A percentile compares a stretch with the other conserved stretches of the same genome.
phyloP scores from a whole-genome alignment of 192 early-diverging fungal genomes.

The Podila clonocystis region DNA sequence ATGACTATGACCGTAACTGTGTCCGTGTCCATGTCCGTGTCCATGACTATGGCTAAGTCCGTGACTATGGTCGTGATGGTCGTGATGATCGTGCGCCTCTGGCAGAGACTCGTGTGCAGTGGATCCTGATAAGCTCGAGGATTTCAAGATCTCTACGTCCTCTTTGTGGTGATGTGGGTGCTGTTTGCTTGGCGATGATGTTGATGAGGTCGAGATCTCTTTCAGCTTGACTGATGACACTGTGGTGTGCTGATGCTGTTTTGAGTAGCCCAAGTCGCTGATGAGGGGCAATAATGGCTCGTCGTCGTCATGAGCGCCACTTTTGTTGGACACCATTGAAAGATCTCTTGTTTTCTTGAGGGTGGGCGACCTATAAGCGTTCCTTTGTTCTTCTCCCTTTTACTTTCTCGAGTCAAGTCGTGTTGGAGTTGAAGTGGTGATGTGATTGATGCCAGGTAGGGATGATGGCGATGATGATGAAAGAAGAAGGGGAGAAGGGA shows the following conservation, averaged over 20 bases:
- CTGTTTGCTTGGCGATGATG: neutral
- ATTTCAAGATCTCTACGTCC: slow-evolving; percentile 10
- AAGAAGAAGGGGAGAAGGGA: neutral
- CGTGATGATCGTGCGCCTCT: slow-evolving; percentile 6
- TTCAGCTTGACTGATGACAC: neutral
- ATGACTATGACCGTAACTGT: neutral
- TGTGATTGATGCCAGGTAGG: too few species aligned
- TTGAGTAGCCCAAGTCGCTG: slow-evolving; percentile 1
- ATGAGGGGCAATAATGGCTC: slow-evolving; percentile 35
- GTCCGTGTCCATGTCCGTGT: neutral
- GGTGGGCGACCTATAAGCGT: too few species aligned
- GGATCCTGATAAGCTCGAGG: slow-evolving; percentile 33
- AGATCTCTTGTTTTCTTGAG: neutral
- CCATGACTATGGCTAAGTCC: slow-evolving; percentile 4
- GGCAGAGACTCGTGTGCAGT: slow-evolving; percentile 20
- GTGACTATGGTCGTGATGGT: slow-evolving; percentile 5
- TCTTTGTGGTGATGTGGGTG: neutral
- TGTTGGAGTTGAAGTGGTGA: too few species aligned
- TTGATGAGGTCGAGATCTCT: neutral
- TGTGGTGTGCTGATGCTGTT: neutral
- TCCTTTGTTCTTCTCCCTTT: too few species aligned
- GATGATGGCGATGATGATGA: neutral
- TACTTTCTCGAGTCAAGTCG: too few species aligned
- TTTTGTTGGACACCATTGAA: slow-evolving; percentile 9
- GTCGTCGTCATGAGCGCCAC: slow-evolving; percentile 31